Conservation (phyloP, 108 stramenopile species). For the Pseudonitzschia multiseries region DNA sequence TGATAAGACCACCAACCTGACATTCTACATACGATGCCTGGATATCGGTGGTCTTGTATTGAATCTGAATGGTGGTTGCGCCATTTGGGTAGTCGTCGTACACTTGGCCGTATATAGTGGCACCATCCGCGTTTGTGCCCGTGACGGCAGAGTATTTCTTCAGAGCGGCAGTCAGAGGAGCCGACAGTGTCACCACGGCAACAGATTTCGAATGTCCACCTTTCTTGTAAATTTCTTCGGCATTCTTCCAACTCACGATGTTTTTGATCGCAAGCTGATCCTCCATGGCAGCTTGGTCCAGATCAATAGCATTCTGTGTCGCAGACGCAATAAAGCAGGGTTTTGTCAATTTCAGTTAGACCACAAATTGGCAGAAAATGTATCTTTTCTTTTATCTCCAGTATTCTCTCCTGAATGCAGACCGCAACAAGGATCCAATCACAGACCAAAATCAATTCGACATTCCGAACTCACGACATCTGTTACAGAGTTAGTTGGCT, state of each 20-base stretch:
- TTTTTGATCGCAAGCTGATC: constrained; percentile 30
- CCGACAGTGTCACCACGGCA: constrained; percentile 48
- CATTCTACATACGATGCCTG: constrained; percentile 59
- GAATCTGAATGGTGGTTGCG: constrained; percentile 38
- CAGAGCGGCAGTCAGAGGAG: constrained; percentile 33
- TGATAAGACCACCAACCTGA: constrained; percentile 59
- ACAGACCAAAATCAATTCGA: too few species aligned
- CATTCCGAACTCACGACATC: constrained; percentile 48
- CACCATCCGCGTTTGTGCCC: constrained; percentile 44
- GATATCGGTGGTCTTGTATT: constrained; percentile 50
- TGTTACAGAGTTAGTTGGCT: constrained; percentile 61
- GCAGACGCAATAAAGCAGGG: background rate
- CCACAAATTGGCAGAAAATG: background rate
- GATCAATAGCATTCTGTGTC: constrained; percentile 58
- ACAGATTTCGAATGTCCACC: constrained; percentile 70
- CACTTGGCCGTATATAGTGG: constrained; percentile 44
- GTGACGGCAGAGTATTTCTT: constrained; percentile 33
- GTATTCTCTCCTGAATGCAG: too few species aligned
- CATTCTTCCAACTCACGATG: constrained; percentile 33
- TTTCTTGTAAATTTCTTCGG: constrained; percentile 52
- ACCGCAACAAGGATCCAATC: background rate
- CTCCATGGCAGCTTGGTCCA: constrained; percentile 71
- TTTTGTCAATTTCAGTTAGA: too few species aligned
- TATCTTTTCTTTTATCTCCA: background rate
- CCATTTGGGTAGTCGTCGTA: constrained; percentile 36